Conservation (phyloP, 2,329 filamentous ascomycete genomes). For the Alternaria triticimaculans region DNA sequence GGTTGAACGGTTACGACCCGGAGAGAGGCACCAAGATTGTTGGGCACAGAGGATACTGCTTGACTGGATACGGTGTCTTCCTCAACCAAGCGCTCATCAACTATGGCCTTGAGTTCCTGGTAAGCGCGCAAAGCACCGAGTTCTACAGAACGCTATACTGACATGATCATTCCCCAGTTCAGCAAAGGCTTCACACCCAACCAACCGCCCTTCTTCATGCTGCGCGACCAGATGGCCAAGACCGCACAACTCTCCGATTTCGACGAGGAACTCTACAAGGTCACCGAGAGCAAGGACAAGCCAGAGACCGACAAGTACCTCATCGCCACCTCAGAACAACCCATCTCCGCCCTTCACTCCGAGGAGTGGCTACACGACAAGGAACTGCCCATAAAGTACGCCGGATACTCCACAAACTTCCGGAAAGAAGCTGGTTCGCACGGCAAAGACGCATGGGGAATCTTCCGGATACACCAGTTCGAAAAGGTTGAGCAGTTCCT, state of each 20-base stretch:
- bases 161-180: conserved; percentile 43
- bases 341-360: conserved; percentile 88
- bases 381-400: conserved; percentile 85
- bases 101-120: conserved; percentile 65
- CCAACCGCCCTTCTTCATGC: conserved; percentile 71
- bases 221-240: conserved; percentile 95
- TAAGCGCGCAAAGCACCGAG: not conserved
- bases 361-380: conserved; percentile 85
- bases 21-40: conserved; percentile 83
- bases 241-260: conserved; percentile 97
- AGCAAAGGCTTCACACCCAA: conserved; percentile 81
- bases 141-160: not conserved
- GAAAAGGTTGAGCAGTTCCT: conserved; percentile 65
- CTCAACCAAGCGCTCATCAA: conserved; percentile 93
- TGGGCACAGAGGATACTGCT: conserved; percentile 91
- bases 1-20: conserved; percentile 89
- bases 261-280: conserved; percentile 98
- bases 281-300: conserved; percentile 80
- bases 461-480: conserved; percentile 98
- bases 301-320: conserved; percentile 76
- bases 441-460: conserved; percentile 93
- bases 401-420: conserved; percentile 94
- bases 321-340: conserved; percentile 90
- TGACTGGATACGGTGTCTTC: conserved; percentile 88
- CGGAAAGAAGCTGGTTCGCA: conserved; percentile 93